Evolutionary conservation across 2,329 filamentous ascomycete genomes (phyloP), one percentile per base, ranked within the genome.

Genomic region (Monilinia fructigena): DNA sequence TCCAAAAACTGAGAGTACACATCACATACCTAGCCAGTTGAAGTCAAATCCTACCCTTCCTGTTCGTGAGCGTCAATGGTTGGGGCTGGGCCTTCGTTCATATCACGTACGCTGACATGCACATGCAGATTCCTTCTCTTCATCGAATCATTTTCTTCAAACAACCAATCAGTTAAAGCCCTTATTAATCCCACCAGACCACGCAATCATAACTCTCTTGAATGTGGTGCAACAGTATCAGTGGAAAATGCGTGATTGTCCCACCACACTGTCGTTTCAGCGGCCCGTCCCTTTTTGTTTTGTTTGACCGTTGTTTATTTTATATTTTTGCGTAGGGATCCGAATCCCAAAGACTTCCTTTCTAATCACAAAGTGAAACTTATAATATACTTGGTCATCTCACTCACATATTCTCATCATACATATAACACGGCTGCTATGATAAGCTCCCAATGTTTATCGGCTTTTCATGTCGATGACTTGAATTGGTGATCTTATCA

Each of bases 171-270:
- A 16, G 10, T 59, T 45, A 35, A 47, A 38, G 12, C 10, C 45
- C 50, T 26, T 28, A 18, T 50, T 20, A 7, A 23, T 7, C 31
- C 31, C 31, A 35, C 31, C 5, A 35, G 35, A 60, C 28, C 56
- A 28, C 50, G 45, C 58, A 60, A 20, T 60, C 45, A 50, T 12
- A 18, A 23, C 38, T 6, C 7, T 50, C 4, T 50, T 38, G 3
- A 10, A 61, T 26, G 58, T 50, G n/a, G 45, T 61, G 31, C 58
- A 38, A 50, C 58, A 40, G n/a, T 10, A 26, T 60, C 31, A 60
- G 31, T 50, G 28, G 58, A 50, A 60, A 38, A 40, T 31, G 45
- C 31, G n/a, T 61, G 28, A 38, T 31, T 50, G 47, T 52, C 4
- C 8, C n/a, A 26, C 47, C 45, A 38, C 45, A 23, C 28, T 38